Evolutionary conservation across 2,329 filamentous ascomycete species (phyloP), one percentile per base, ranked within the genome.

Genomic region (Pyrenophora teres): DNA sequence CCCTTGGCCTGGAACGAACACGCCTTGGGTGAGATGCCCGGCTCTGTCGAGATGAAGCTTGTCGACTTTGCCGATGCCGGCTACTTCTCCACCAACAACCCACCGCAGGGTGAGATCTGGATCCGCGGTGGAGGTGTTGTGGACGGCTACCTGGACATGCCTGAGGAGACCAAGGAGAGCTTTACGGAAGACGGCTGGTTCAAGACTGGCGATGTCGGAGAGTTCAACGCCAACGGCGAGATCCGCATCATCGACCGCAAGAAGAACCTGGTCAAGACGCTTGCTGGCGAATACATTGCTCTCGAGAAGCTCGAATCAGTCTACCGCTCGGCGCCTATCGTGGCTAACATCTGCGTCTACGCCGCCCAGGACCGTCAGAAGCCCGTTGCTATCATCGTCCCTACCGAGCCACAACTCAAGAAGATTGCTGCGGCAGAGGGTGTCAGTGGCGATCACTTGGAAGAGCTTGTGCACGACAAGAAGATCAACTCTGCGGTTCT

Each of bases 211-310:
- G 93, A 97, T 68, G 94, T 97, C 72, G 93, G 93, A 66, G 90
- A 97, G 72, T 94, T 93, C 67, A 87, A 93, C 74, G 71, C 78
- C 38, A 81, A 87, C 56, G 93, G 93, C 37, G 89, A 96, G 72
- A 77, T 97, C 60, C 84, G 82, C 64, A 87, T 97, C 72, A 92
- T 97, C 69, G 93, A 97, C 75, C 90, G 93, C 64, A 92, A 96
- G 85, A 97, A 97, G 87, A 97, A 97, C 77, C 80, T 97, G 49
- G 90, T 97, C 75, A 97, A 97, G 86, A 92, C 94, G 58, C 84
- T 90, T 60, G 92, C 92, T 54, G 93, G 93, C 63, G 93, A 97
- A 80, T 97, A 97, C 76, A 95, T 97, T 73, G 94, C 93, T 18
- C 83, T 99, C 3, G 93, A 97, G 80, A 97, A 88, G 80, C 86